phyloP scores from a whole-genome alignment of 169 alveolate species.

The Blepharisma undulans region DNA sequence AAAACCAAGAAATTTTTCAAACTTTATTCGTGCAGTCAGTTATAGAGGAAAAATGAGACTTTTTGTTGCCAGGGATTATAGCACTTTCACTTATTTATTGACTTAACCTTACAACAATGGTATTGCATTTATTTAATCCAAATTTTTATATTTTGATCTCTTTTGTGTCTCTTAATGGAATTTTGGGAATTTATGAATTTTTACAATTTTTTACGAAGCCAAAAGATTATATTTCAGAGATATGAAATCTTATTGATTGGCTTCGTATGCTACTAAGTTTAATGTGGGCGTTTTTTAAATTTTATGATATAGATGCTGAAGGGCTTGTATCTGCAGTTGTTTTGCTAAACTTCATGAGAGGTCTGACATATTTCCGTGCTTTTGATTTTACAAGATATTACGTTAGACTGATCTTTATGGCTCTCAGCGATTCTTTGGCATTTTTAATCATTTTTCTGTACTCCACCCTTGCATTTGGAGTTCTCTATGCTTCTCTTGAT shows the following conservation, averaged over 20 bases:
- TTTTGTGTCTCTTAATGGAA: not conserved
- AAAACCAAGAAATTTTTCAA: not conserved
- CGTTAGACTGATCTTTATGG: not conserved
- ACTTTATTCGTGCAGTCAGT: not conserved
- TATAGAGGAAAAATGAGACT: not conserved
- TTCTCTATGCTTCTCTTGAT: not conserved
- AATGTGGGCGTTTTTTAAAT: not conserved
- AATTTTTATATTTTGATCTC: too few relatives aligned
- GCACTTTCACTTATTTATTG: not conserved
- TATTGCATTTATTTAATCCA: not conserved
- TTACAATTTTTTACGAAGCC: not conserved
- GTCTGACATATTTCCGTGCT: not conserved
- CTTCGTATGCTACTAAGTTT: not conserved
- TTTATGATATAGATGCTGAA: not conserved
- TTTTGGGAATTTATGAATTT: not conserved
- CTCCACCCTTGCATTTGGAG: slow-evolving; percentile 12
- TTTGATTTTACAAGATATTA: slow-evolving; percentile 9
- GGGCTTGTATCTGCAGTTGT: not conserved
- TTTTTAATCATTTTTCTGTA: not conserved
- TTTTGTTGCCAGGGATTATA: not conserved
- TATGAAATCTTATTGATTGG: not conserved
- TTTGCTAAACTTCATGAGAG: not conserved
- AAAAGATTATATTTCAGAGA: not conserved
- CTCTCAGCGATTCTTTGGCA: not conserved
- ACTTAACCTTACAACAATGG: not conserved